Evolutionary conservation across 1,284 basidiomycete genomes (phyloP).

Genomic region (Leccinum pachyderme): DNA sequence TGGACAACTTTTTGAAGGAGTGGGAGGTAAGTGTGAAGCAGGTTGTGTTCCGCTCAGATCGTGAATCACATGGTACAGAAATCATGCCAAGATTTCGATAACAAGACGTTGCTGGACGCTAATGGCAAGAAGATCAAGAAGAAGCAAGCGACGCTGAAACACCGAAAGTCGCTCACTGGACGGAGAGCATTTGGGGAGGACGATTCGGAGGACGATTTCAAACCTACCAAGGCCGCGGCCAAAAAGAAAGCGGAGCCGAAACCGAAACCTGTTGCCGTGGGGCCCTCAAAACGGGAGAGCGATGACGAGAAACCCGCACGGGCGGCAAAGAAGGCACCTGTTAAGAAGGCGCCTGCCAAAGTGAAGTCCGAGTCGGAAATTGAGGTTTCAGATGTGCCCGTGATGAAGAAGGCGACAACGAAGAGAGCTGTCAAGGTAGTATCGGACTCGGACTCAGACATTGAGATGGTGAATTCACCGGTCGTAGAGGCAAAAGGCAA

Average conservation of each 20-base stretch:
- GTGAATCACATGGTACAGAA: constrained; percentile 40
- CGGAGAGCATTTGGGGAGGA: constrained; percentile 48
- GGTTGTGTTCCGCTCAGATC: background rate
- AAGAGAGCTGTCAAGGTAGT: constrained; percentile 31
- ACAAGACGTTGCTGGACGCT: constrained; percentile 51
- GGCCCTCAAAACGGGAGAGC: constrained; percentile 34
- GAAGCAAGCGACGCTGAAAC: constrained; percentile 76
- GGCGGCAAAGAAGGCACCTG: constrained; percentile 31
- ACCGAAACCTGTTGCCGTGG: constrained; percentile 28
- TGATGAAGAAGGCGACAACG: constrained; percentile 16
- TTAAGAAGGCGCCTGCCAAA: constrained; percentile 31
- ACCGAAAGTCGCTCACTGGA: constrained; percentile 63
- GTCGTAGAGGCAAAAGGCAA: constrained; percentile 30
- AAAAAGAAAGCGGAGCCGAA: constrained; percentile 42
- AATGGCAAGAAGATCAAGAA: constrained; percentile 66
- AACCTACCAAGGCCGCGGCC: constrained; percentile 61
- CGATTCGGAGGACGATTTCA: constrained; percentile 73
- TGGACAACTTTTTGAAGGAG: constrained; percentile 79
- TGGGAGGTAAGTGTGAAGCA: constrained; percentile 70
- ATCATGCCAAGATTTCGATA: constrained; percentile 60
- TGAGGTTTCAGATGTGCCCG: constrained; percentile 27
- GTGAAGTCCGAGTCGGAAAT: constrained; percentile 38
- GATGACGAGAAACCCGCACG: constrained; percentile 32
- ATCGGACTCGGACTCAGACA: constrained; percentile 40
- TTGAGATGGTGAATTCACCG: constrained; percentile 34